Base-by-base conservation (phyloP, 2,329 filamentous ascomycete genomes). In the Pseudogymnoascus sp. region DNA sequence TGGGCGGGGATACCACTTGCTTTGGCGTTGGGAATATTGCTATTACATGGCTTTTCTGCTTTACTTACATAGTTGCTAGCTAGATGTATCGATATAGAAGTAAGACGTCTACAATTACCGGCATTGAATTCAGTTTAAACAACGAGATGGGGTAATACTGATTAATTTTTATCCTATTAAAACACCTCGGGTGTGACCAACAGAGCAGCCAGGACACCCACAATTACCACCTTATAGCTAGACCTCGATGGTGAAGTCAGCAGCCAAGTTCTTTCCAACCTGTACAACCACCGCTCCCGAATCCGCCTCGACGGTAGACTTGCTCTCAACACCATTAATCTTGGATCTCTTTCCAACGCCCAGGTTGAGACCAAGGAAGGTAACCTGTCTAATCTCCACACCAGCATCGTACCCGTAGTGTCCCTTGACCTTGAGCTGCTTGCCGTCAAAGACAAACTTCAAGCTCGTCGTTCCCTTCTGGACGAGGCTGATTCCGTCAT, bases 401-500 rank as follows among this genome's bases (percentile, higher is more conserved):
- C 71, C 74, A 1, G 74, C 63, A 73, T 77, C 63, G 70, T 68
- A 87, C 1, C 74, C 81, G 69, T 87, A 88, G 2, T 69, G 72
- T 0, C 86, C 86, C 1, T 73, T 75, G 37, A 80, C 74, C 0
- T 67, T 74, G 23, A 89, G 78, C 62, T 75, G 74, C 35, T 82
- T 81, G 2, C 78, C 71, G 52, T 78, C 74, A 70, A 84, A 92
- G 7, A 71, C 68, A 67, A 92, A 89, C 12, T 76, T 73, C 61
- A 92, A 78, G 62, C 83, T 76, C 6, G 80, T 83, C n/a, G 79
- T 83, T 0, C 68, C 72, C 2, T 74, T 65, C 73, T 89, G 89
- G 63, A 82, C 76, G 59, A 92, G 68, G 26, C 81, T 85, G 63
- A 86, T 84, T 7, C 91, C 91, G 65, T 95, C 90, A 67, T 94